These are phyloP conservation scores for Tricholoma furcatifolium DNA, from an alignment of 768 basidiomycete genomes.

Conservation along the genomic window DNA sequence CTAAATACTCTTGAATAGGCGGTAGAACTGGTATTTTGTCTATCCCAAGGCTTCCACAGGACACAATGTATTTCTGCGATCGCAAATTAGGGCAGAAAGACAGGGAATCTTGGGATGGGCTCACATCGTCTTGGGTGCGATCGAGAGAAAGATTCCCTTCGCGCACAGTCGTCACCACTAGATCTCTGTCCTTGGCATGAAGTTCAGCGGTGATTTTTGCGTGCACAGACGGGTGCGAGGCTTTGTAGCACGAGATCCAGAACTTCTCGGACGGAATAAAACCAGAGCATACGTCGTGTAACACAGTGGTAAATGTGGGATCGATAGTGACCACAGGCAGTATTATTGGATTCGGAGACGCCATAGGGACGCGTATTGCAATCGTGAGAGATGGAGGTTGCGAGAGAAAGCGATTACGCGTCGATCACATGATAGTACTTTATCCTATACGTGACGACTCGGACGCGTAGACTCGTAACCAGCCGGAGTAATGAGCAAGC, in stretches of 20 bases:
- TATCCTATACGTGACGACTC: no score
- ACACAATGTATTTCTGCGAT: conserved; percentile 37
- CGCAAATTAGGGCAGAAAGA: not conserved
- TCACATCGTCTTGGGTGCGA: conserved; percentile 27
- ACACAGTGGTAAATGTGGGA: conserved; percentile 56
- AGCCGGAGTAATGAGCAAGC: no score
- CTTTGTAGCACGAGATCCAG: conserved; percentile 75
- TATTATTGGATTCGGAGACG: conserved; percentile 7
- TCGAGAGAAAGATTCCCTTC: conserved; percentile 48
- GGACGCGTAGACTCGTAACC: no score
- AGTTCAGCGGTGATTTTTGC: conserved; percentile 56
- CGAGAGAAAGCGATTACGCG: not conserved
- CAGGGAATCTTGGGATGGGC: conserved; percentile 12
- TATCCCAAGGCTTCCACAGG: conserved; percentile 49
- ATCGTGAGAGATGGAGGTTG: not conserved
- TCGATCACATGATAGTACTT: not conserved
- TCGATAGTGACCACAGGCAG: conserved; percentile 60
- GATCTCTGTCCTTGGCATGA: conserved; percentile 51
- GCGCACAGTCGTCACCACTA: conserved; percentile 42
- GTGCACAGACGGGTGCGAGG: conserved; percentile 55
- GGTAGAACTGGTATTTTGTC: conserved; percentile 44
- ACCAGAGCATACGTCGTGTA: conserved; percentile 63
- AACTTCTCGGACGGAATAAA: conserved; percentile 57
- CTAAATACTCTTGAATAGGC: conserved; percentile 51
- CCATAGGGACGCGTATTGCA: not conserved